phyloP scores from a whole-genome alignment of 2,329 filamentous ascomycete species.

The Teratosphaeria pseudoeucalypti region DNA sequence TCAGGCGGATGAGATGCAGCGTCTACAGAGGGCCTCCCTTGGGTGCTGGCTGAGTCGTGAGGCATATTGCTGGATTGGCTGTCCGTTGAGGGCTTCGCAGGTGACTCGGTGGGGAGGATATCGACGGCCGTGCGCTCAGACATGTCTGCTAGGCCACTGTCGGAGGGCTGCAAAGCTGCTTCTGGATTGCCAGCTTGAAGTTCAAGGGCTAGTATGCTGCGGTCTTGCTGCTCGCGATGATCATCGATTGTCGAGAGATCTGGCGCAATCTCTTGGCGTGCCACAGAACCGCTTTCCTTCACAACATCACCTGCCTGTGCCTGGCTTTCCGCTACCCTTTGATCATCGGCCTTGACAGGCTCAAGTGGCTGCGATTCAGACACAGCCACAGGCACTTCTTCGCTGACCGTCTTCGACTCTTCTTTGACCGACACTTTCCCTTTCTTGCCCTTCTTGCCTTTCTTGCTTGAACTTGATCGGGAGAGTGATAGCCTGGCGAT shows the following conservation, averaged over 20 bases:
- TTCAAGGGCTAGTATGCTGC: background rate
- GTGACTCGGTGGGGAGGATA: background rate
- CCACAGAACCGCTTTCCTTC: background rate
- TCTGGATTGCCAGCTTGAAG: background rate
- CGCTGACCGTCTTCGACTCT: background rate
- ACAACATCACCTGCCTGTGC: background rate
- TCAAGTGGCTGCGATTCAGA: background rate
- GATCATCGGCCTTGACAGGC: background rate
- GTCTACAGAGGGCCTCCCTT: background rate
- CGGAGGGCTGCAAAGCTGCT: background rate
- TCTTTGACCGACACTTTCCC: background rate
- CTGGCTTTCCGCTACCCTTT: background rate
- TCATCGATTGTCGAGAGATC: background rate
- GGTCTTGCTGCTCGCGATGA: background rate
- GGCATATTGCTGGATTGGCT: background rate
- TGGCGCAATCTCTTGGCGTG: background rate
- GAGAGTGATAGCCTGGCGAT: background rate
- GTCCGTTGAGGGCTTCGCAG: background rate
- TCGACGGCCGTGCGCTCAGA: background rate
- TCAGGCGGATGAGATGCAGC: background rate
- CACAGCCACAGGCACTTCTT: background rate
- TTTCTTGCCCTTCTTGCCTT: constrained; percentile 19
- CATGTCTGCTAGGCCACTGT: background rate
- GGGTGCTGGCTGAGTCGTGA: background rate
- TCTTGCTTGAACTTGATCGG: constrained; percentile 3